Conservation (phyloP, 768 basidiomycete genomes). For the Termitomyces sp. region DNA sequence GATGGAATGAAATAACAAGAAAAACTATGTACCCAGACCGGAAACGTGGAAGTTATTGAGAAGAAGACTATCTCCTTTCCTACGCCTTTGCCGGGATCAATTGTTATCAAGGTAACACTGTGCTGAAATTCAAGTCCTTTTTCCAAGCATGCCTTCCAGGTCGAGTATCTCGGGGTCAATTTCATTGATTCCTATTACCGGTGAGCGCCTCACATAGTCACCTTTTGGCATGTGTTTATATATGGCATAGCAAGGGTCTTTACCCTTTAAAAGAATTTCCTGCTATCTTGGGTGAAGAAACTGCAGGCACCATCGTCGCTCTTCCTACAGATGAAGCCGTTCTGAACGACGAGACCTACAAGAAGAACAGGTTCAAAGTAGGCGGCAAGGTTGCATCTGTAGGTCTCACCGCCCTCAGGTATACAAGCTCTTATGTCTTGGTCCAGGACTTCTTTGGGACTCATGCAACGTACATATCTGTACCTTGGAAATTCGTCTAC, state of each 20-base stretch:
- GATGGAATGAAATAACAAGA: neutral
- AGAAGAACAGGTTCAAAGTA: conserved; percentile 55
- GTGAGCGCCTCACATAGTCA: conserved; percentile 24
- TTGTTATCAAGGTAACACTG: conserved; percentile 37
- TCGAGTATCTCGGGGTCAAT: conserved; percentile 78
- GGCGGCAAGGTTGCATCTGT: conserved; percentile 73
- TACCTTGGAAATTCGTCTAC: conserved; percentile 55
- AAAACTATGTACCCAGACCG: conserved; percentile 33
- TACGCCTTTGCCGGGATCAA: conserved; percentile 47
- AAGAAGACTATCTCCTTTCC: conserved; percentile 64
- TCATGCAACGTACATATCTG: conserved; percentile 69
- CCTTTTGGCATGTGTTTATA: neutral
- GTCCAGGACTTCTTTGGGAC: conserved; percentile 40
- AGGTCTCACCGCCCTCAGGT: conserved; percentile 15
- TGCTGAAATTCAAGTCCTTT: neutral
- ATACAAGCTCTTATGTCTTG: neutral
- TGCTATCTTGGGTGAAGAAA: conserved; percentile 70
- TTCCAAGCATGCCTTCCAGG: conserved; percentile 24
- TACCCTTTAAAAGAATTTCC: conserved; percentile 58
- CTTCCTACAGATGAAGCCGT: conserved; percentile 64
- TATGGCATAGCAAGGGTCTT: conserved; percentile 44
- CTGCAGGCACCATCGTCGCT: conserved; percentile 66
- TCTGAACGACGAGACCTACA: conserved; percentile 54
- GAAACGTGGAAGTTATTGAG: conserved; percentile 73
- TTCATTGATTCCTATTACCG: conserved; percentile 84